Evolutionary conservation across 129 eudicot species (phyloP).

Genomic region (Helianthus tuberosus): DNA sequence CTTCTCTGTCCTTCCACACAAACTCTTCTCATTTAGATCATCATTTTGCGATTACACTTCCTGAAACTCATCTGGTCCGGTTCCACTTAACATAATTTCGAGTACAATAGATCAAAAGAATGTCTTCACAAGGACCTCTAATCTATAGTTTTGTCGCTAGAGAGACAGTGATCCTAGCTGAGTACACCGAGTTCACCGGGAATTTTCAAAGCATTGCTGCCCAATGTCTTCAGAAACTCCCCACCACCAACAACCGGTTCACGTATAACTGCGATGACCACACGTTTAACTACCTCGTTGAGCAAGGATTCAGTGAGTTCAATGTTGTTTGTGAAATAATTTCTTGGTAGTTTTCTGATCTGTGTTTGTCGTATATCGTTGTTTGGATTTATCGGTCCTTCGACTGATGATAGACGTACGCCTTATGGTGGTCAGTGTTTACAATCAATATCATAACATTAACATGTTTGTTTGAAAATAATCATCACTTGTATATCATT

Average conservation of each 20-base stretch:
- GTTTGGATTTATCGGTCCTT: not conserved
- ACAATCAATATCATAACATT: not conserved
- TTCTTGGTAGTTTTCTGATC: not conserved
- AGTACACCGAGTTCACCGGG: conserved; percentile 41
- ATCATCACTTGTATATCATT: not conserved
- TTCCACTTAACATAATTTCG: not conserved
- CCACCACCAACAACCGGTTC: conserved; percentile 27
- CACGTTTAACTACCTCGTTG: conserved; percentile 40
- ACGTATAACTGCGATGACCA: conserved; percentile 43
- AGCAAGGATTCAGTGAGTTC: conserved; percentile 40
- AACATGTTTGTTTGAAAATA: not conserved
- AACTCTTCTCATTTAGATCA: conserved; percentile 19
- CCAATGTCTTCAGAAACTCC: conserved; percentile 46
- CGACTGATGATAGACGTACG: not conserved
- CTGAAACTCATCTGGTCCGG: conserved; percentile 7
- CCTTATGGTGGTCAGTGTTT: not conserved
- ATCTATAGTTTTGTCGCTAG: conserved; percentile 44
- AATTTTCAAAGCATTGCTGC: conserved; percentile 35
- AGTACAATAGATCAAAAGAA: not conserved
- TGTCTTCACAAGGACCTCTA: conserved; percentile 39
- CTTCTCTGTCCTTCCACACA: conserved; percentile 42
- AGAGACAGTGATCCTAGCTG: conserved; percentile 37
- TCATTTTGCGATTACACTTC: conserved; percentile 27
- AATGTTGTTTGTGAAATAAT: not conserved
- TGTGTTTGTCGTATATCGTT: not conserved